Evolutionary conservation across 2,329 filamentous ascomycete genomes (phyloP).

Genomic region (Fonsecaea pedrosoi): DNA sequence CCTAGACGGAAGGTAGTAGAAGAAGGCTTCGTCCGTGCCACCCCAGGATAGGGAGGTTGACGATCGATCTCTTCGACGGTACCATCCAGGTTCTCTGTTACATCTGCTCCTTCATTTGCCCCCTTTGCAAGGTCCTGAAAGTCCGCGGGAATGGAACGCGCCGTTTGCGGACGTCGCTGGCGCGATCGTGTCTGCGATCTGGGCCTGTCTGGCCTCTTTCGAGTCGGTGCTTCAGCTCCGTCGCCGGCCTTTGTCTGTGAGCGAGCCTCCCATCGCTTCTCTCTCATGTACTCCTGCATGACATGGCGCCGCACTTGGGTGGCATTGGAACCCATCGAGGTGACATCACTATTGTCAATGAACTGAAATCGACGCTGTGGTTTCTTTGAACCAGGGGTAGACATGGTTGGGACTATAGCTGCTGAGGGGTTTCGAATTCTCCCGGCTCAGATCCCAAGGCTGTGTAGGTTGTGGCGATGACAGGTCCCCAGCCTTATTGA

Average conservation of each 20-base stretch:
- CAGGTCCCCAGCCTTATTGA: background rate
- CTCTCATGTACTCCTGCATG: slow-evolving; percentile 46
- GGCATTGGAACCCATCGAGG: slow-evolving; percentile 44
- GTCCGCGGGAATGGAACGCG: background rate
- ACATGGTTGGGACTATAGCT: slow-evolving; percentile 6
- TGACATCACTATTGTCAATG: slow-evolving; percentile 49
- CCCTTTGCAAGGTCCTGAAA: background rate
- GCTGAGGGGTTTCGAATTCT: background rate
- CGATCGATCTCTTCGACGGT: slow-evolving; percentile 13
- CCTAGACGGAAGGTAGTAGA: slow-evolving; percentile 14
- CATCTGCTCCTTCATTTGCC: slow-evolving; percentile 3
- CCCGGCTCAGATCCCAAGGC: background rate
- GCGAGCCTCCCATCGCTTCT: slow-evolving; percentile 28
- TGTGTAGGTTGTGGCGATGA: slow-evolving; percentile 3
- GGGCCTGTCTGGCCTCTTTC: slow-evolving; percentile 17
- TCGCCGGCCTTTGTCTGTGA: slow-evolving; percentile 8
- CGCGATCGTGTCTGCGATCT: slow-evolving; percentile 9
- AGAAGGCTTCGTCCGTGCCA: background rate
- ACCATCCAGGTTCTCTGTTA: background rate
- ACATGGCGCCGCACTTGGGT: slow-evolving; percentile 53
- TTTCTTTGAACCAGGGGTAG: slow-evolving; percentile 19
- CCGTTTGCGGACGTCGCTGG: slow-evolving; percentile 1
- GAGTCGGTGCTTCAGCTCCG: slow-evolving; percentile 9
- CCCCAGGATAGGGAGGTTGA: background rate
- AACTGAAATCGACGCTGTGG: slow-evolving; percentile 47